Evolutionary conservation across 2,329 filamentous ascomycete species (phyloP).

Genomic region (Ophiostoma himal-ulmi): DNA sequence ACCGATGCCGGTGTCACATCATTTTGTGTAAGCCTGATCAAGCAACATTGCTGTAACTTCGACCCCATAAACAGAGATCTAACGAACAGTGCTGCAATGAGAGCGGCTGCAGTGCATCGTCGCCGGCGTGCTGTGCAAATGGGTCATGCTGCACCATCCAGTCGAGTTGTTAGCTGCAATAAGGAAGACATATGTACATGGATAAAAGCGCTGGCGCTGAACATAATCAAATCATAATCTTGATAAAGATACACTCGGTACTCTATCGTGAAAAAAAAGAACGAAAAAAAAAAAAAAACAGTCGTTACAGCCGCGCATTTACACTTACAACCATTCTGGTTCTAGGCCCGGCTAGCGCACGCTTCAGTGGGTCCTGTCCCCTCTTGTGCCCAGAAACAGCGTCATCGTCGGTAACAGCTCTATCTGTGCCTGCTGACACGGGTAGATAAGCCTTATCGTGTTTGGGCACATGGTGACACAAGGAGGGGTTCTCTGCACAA

Average conservation of each 20-base stretch:
- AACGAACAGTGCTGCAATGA: slow-evolving; percentile 16
- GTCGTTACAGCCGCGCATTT: background rate
- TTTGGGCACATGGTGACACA: background rate
- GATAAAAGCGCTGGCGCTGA: background rate
- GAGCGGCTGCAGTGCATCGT: slow-evolving; percentile 11
- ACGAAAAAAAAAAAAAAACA: background rate
- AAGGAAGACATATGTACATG: too few species aligned
- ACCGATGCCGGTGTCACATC: background rate
- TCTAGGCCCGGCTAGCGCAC: slow-evolving; percentile 6
- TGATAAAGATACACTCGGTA: background rate
- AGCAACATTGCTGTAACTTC: too few species aligned
- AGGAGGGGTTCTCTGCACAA: background rate
- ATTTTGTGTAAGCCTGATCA: background rate
- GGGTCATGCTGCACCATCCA: slow-evolving; percentile 13
- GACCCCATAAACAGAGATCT: background rate
- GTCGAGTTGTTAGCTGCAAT: slow-evolving; percentile 7
- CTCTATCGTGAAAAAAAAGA: background rate
- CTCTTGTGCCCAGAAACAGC: slow-evolving; percentile 2
- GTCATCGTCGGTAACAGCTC: background rate
- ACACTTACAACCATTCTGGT: background rate
- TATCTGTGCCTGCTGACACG: background rate
- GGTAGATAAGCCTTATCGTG: background rate
- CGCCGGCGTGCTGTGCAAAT: slow-evolving; percentile 13
- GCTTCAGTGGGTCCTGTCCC: slow-evolving; percentile 1
- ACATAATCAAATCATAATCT: background rate